Evolutionary conservation across 2,329 filamentous ascomycete genomes (phyloP), one percentile per base, ranked within the genome.

Genomic region (Neonectria coccinea): DNA sequence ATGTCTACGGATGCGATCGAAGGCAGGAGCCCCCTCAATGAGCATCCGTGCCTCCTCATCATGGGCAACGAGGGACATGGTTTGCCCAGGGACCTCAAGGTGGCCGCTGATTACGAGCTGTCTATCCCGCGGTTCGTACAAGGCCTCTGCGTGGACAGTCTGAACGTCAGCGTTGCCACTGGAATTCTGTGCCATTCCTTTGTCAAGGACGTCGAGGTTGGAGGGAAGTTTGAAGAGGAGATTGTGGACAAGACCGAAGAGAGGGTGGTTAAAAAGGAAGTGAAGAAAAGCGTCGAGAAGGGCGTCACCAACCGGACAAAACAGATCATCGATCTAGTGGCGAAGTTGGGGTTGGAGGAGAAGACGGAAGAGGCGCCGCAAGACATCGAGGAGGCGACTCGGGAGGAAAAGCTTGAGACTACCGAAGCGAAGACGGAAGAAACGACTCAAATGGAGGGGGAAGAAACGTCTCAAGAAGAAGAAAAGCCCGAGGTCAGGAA

Each of bases 101-200:
- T 85, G 45, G 84, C 87, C 62, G 90, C 92, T 0, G 88, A 97
- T 69, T 83, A 82, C 31, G 84, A 89, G 70, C 72, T 91, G 5
- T 87, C 89, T 7, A 92, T 99, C 58, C 85, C 85, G 69, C 86
- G 77, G 77, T 86, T 77, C 68, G 85, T 78, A 45, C 81, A 75
- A 67, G 82, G 73, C 76, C 86, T 74, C 76, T 89, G 70, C 76
- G 89, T 99, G 3, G 95, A 98, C 78, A 97, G 94, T 77, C 80
- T 99, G 77, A 98, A 99, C 76, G 96, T 98, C 42, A 93, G 92
- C 75, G 94, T 97, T 20, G 95, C 96, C 1, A 89, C 92, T 7
- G 93, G 89, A 1, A 81, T 98, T 53, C 80, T 98, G 55, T 90
- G 90, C 66, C 86, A 90, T 67, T 83, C 90, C 0, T 93, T 96